Conservation (phyloP, 257 asterid species). For the Solanum pimpinellifolium region DNA sequence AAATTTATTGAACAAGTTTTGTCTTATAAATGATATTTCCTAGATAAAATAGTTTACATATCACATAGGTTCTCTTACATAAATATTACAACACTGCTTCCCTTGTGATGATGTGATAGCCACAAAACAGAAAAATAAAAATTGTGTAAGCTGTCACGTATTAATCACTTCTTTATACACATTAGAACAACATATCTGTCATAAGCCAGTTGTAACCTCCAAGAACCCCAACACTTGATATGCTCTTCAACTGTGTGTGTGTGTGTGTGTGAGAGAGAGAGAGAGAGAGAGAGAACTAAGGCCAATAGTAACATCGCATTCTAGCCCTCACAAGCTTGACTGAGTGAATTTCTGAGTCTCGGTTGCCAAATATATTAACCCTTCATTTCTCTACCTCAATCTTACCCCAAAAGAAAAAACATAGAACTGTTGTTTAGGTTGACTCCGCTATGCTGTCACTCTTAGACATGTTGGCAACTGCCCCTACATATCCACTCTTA, state of each 20-base stretch:
- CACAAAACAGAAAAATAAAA: not conserved
- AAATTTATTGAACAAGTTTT: too few species aligned
- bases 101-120: not conserved
- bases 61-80: not conserved
- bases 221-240: not conserved
- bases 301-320: not conserved
- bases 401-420: not conserved
- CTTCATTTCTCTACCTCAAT: not conserved
- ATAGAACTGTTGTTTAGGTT: not conserved
- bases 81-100: not conserved
- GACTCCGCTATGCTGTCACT: not conserved
- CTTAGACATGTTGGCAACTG: not conserved
- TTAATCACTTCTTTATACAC: not conserved
- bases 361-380: not conserved
- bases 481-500: not conserved
- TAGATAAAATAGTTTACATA: not conserved
- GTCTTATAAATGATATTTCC: not conserved
- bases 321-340: not conserved
- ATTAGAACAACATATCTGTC: not conserved
- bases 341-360: not conserved
- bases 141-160: not conserved
- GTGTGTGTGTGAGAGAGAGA: not conserved
- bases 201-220: not conserved
- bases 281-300: not conserved
- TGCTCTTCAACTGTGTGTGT: not conserved